These are phyloP conservation scores for Saccharum spontaneum DNA, from an alignment of 176 grass and related monocot species.

Conservation along the genomic window DNA sequence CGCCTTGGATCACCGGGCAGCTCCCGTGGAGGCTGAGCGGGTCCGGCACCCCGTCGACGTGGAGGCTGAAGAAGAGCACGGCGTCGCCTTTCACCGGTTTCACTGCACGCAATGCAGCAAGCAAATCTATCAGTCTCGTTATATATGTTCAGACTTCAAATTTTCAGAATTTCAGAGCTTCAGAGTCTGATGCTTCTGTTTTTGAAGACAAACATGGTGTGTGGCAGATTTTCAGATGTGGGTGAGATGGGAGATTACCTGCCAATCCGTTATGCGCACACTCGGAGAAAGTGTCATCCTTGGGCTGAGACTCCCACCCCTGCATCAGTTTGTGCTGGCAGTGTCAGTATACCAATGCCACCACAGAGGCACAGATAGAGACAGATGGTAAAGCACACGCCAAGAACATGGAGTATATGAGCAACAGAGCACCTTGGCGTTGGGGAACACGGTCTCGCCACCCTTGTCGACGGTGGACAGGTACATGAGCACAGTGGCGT, in stretches of 20 bases:
- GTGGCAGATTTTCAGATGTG: no score
- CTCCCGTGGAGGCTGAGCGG: slow-evolving; percentile 56
- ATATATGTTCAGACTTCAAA: not conserved
- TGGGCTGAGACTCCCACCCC: slow-evolving; percentile 46
- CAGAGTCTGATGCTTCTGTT: not conserved
- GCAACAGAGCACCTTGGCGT: slow-evolving; percentile 39
- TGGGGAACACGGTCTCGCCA: slow-evolving; percentile 63
- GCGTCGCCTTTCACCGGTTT: slow-evolving; percentile 64
- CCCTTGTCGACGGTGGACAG: slow-evolving; percentile 54
- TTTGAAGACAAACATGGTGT: not conserved
- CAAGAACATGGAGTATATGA: no score
- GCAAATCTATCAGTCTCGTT: not conserved
- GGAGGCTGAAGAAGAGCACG: slow-evolving; percentile 64
- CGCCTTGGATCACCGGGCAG: slow-evolving; percentile 60
- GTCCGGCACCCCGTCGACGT: slow-evolving; percentile 37
- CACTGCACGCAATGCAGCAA: slow-evolving; percentile 36
- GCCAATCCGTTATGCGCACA: slow-evolving; percentile 51
- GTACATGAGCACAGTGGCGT: slow-evolving; percentile 73
- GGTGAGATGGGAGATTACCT: slow-evolving; percentile 29
- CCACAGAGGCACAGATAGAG: no score
- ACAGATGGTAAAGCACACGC: no score
- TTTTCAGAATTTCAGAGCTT: not conserved
- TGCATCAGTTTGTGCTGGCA: not conserved
- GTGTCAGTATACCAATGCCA: not conserved
- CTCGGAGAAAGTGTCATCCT: slow-evolving; percentile 57